Evolutionary conservation across 345 rosid species (phyloP), one percentile per base, ranked within the genome.

Genomic region (Litchi chinensis): DNA sequence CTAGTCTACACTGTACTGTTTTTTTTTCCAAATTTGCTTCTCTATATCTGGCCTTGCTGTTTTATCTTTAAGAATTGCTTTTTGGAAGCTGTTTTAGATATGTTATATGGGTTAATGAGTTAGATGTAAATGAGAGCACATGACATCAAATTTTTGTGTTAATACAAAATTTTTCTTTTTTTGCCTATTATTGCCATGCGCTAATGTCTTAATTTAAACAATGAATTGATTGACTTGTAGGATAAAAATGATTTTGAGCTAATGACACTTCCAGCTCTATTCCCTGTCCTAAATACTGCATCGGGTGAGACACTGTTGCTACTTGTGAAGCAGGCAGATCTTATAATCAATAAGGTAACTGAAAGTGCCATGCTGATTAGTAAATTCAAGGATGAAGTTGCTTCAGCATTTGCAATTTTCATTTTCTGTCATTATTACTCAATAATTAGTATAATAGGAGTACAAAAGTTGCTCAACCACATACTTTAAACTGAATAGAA

Each of bases 241-340:
- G 99, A 91, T 76, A 94, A 87, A 87, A 87, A 69, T 82, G 99
- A 96, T 81, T 96, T 96, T 72, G 95, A 94, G 90, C 88, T 93
- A 70, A 89, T 90, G 71, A 96, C 99, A 10, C 86, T 94, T 40
- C 98, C 99, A 39, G 97, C 97, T 85, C 98, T 96, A 65, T 86
- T 91, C 78, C 99, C 99, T 75, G 97, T 94, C 83, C 83, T 94
- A 79, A 93, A 88, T 83, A 88, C 91, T 80, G 99, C 99, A 62
- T 82, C 97, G 2, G 98, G 99, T 3, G 99, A 96, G 86, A 90
- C 99, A 43, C 75, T 94, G 64, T 88, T 96, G 83, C 82, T 96
- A 86, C 95, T 96, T 83, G 90, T 94, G 79, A 94, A 90, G 89
- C 91, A 88, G 62, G 94, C 97, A n/a, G 98, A 96, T 71, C 95